Conservation (phyloP, 2,329 filamentous ascomycete genomes). For the Penicillium sclerotigenum region DNA sequence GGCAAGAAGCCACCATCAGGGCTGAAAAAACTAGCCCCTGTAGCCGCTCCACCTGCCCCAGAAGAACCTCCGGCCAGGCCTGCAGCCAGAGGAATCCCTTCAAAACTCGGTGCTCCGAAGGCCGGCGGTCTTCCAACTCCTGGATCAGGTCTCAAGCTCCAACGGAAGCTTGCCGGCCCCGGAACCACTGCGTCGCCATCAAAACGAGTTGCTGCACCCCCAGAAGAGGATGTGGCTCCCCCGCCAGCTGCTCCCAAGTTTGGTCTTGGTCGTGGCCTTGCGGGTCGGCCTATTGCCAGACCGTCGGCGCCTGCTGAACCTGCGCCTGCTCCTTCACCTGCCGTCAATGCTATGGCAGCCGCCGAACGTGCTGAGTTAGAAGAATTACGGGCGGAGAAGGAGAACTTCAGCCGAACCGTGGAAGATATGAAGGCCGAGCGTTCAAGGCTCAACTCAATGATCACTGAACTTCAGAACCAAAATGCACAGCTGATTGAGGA, state of each 20-base stretch:
- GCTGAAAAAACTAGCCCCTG: slow-evolving; percentile 49
- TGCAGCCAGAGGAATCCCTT: slow-evolving; percentile 39
- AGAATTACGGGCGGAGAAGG: slow-evolving; percentile 79
- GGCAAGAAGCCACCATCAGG: slow-evolving; percentile 52
- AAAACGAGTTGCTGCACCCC: slow-evolving; percentile 45
- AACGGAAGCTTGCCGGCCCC: slow-evolving; percentile 45
- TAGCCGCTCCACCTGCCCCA: slow-evolving; percentile 26
- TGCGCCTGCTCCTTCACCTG: slow-evolving; percentile 52
- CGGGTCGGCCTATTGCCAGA: slow-evolving; percentile 80
- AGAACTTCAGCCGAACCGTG: slow-evolving; percentile 68
- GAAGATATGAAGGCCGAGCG: slow-evolving; percentile 82
- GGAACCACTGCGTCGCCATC: slow-evolving; percentile 42
- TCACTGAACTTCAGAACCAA: slow-evolving; percentile 92
- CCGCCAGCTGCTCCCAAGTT: slow-evolving; percentile 51
- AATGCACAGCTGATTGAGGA: slow-evolving; percentile 97
- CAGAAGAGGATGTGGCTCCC: slow-evolving; percentile 44
- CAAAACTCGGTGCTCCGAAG: slow-evolving; percentile 47
- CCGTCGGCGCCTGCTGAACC: slow-evolving; percentile 50
- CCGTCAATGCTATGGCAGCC: slow-evolving; percentile 64
- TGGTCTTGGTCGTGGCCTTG: slow-evolving; percentile 71
- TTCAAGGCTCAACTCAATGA: slow-evolving; percentile 75
- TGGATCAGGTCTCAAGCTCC: slow-evolving; percentile 42
- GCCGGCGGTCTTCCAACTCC: slow-evolving; percentile 43
- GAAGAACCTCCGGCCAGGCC: slow-evolving; percentile 44
- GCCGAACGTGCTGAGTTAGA: slow-evolving; percentile 69